A percentile compares a stretch with the other conserved stretches of the same genome.
Evolutionary conservation across 257 asterid genomes (phyloP).

Genomic region (Solanum chiquidenum): DNA sequence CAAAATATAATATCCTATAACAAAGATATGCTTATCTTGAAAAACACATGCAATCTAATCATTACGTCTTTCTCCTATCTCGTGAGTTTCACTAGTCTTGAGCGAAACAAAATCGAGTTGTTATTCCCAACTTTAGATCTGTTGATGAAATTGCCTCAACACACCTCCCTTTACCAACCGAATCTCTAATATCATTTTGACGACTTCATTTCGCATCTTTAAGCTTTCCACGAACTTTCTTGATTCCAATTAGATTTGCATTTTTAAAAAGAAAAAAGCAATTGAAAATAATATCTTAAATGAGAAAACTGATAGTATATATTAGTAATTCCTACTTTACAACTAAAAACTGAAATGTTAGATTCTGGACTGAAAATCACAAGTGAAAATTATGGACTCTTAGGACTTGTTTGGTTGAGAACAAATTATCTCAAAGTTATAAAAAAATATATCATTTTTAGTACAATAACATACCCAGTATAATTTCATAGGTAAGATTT

Average conservation of each 20-base stretch:
- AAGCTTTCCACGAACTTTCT: neutral
- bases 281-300: neutral
- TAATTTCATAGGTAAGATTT: too few species aligned
- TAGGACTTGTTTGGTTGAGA: too few species aligned
- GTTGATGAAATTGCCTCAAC: neutral
- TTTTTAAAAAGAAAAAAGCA: neutral
- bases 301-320: too few species aligned
- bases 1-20: neutral
- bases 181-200: neutral
- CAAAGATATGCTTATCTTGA: neutral
- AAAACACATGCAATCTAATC: neutral
- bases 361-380: too few species aligned
- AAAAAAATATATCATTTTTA: too few species aligned
- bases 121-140: neutral
- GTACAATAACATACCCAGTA: too few species aligned
- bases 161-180: neutral
- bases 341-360: too few species aligned
- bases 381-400: too few species aligned
- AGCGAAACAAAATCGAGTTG: neutral
- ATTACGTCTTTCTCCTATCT: neutral
- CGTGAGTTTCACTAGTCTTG: too few species aligned
- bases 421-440: too few species aligned
- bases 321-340: too few species aligned
- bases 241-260: neutral
- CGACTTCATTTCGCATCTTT: neutral